Evolutionary conservation across 1,139 yeast genomes (phyloP), one percentile per base, ranked within the genome.

Genomic region (Blastobotrys capitulatus): DNA sequence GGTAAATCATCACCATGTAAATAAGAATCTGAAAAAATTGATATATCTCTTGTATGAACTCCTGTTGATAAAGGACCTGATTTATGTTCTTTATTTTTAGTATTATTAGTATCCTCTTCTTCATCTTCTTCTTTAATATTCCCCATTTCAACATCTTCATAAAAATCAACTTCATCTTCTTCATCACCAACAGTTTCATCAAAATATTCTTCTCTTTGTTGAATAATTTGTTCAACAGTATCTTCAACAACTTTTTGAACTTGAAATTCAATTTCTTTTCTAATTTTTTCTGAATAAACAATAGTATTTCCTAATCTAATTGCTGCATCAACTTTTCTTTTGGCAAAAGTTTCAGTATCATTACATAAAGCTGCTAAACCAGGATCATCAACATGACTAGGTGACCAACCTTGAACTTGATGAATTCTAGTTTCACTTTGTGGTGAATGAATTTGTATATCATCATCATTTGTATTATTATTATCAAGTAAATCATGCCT

Each of bases 281-380:
- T 86, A 43, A 92, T 80, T 58, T 82, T 82, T 55, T 85, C 85
- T n/a, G 87, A 80, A 61, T 86, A 89, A 52, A 84, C 81, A 51
- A 87, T 71, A 2, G 90, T 79, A 52, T 92, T 86, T 26, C 87
- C 84, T 55, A 87, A 73, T 57, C 97, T 73, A 18, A 82, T 72
- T n/a, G 89, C 75, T 0, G 88, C 77, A 48, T 84, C 89, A 2
- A 87, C 77, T 62, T 92, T 90, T 27, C 78, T 80, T 48, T 73
- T 72, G 0, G 86, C 82, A 34, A 85, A 64, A 1, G 61, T 63
- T 54, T 79, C 78, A 0, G 96, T 86, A 59, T 88, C 96, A 19
- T 76, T 80, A 2, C 85, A 77, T 25, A 89, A 68, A 18, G 79
- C 65, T 46, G 74, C 72, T 20, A 87, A 75, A 0, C 89, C 89